Evolutionary conservation across 108 stramenopile species (phyloP).

Genomic region (Cyclostephanos invisitatus): DNA sequence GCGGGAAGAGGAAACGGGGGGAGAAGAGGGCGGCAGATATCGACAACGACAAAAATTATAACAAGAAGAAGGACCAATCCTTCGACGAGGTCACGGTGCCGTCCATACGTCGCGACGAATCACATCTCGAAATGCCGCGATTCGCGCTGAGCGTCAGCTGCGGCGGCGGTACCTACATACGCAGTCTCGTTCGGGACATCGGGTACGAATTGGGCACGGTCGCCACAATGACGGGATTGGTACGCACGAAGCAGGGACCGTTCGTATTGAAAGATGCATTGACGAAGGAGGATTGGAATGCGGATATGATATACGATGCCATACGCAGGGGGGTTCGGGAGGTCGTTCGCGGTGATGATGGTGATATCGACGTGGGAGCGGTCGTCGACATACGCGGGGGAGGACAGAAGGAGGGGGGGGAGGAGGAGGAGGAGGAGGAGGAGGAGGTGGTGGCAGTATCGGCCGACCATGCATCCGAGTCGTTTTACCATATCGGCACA

Average conservation of each 20-base stretch:
- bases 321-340: conserved; percentile 12
- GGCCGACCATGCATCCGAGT: neutral
- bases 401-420: no score
- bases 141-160: conserved; percentile 83
- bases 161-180: conserved; percentile 90
- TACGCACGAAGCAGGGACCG: conserved; percentile 84
- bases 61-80: conserved; percentile 7
- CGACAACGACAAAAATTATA: conserved; percentile 5
- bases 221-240: conserved; percentile 87
- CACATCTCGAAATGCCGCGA: conserved; percentile 46
- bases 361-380: no score
- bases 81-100: conserved; percentile 39
- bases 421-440: no score
- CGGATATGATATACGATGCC: conserved; percentile 61
- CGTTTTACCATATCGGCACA: conserved; percentile 63
- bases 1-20: conserved; percentile 16
- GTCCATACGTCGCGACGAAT: conserved; percentile 4
- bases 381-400: no score
- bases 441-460: no score
- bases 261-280: conserved; percentile 71
- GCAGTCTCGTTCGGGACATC: conserved; percentile 87
- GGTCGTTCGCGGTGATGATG: no score
- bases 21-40: neutral
- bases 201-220: conserved; percentile 67
- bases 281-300: conserved; percentile 52